phyloP scores from a whole-genome alignment of 2,329 filamentous ascomycete species.

The Coniochaeta sp. region DNA sequence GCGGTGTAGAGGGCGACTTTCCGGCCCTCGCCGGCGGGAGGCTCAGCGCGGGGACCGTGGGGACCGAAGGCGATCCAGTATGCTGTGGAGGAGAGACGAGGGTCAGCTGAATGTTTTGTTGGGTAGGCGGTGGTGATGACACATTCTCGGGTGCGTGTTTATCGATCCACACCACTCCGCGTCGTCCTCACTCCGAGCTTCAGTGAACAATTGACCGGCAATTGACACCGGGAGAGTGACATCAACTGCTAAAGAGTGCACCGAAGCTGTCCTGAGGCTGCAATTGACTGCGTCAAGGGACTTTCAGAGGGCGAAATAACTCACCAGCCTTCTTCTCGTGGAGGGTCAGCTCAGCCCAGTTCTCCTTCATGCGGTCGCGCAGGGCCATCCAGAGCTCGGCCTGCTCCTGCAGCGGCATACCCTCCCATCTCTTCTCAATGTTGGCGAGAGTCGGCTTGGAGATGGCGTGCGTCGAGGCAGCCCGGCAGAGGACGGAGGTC shows the following conservation, averaged over 20 bases:
- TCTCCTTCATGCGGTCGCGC: conserved; percentile 96
- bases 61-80: conserved; percentile 99
- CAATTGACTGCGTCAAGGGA: conserved; percentile 20
- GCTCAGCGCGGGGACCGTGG: conserved; percentile 80
- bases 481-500: conserved; percentile 28
- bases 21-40: conserved; percentile 77
- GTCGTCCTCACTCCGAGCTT: not conserved
- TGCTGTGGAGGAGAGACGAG: conserved; percentile 48
- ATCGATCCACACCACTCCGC: not conserved
- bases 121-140: not conserved
- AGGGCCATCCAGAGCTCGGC: conserved; percentile 98
- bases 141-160: not conserved
- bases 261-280: not conserved
- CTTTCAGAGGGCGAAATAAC: conserved; percentile 24
- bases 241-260: not conserved
- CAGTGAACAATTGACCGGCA: not conserved
- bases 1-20: conserved; percentile 70
- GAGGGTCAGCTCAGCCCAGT: conserved; percentile 90
- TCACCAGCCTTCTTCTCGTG: conserved; percentile 99
- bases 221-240: not conserved
- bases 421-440: conserved; percentile 99
- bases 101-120: conserved; percentile 24
- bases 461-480: conserved; percentile 78
- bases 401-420: conserved; percentile 96
- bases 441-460: conserved; percentile 95